Base-by-base conservation (phyloP, 2,329 filamentous ascomycete genomes). In the Immersiporthe knoxdaviesiana region DNA sequence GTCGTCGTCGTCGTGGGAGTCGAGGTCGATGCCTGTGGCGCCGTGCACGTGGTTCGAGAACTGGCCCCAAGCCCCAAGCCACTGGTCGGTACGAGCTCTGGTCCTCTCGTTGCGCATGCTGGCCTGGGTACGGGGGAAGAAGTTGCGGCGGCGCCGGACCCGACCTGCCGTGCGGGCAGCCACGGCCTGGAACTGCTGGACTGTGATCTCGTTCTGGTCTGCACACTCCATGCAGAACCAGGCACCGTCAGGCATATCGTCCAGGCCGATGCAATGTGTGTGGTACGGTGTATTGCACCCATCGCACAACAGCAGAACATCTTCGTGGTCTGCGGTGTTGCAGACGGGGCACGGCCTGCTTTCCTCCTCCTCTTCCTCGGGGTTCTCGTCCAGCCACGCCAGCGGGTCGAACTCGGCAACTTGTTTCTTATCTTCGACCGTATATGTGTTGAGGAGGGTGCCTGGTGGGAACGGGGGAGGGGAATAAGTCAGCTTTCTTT, bases 211-310 rank as follows among this genome's bases (percentile, higher is more conserved):
- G 11, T 87, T 81, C 32, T 85, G 77, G 71, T 87, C 85, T 71
- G 84, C 79, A 80, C 96, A 99, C 75, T 92, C 89, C 79, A 96
- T 90, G 82, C 96, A 99, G 79, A 95, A 97, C 94, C 95, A 99
- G 73, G 90, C 84, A 37, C 92, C 92, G 39, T 85, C 81, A 30
- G 94, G 94, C 68, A 97, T 88, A 66, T 85, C 82, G 70, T 94
- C 90, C 63, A 97, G 86, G 44, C 92, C 94, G 71, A 97, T 88
- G 79, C 96, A 99, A 79, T 97, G 92, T 62, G 94, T 94, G 79
- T 99, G 96, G 75, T 95, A 97, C 58, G 92, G 88, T 44, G 91
- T 90, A 83, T 97, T 91, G 82, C 96, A 99, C 76, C 90, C 91
- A 79, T 97, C 94, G 81, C 96, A 99, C 71, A 97, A 88, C 73